Conservation (phyloP, 371 early-diverging fungal species). For the Syncephalastrum monosporum region DNA sequence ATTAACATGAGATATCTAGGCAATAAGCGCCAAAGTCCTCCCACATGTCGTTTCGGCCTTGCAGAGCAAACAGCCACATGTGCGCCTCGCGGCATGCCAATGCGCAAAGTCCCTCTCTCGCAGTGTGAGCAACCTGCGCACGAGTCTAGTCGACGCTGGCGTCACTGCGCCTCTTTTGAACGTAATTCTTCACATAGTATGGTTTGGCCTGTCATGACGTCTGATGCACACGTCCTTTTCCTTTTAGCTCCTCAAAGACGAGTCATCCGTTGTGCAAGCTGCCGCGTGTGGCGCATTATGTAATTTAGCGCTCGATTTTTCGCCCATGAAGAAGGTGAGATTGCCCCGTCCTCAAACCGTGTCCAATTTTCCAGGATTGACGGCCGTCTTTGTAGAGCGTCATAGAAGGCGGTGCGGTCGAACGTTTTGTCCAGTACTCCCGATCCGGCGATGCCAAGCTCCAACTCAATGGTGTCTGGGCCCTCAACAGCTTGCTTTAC, state of each 20-base stretch:
- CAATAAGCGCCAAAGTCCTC: conserved; percentile 78
- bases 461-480: conserved; percentile 82
- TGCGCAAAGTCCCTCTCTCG: conserved; percentile 78
- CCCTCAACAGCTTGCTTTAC: conserved; percentile 79
- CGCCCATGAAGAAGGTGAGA: conserved; percentile 79
- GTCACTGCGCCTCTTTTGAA: conserved; percentile 71
- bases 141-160: conserved; percentile 81
- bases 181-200: conserved; percentile 28
- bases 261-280: conserved; percentile 63
- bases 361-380: not conserved
- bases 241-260: conserved; percentile 64
- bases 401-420: conserved; percentile 77
- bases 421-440: conserved; percentile 67
- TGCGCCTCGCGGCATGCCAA: conserved; percentile 81
- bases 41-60: conserved; percentile 75
- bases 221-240: not conserved
- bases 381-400: conserved; percentile 39
- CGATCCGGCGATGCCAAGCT: conserved; percentile 49
- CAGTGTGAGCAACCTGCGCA: conserved; percentile 78
- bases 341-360: no score
- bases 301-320: conserved; percentile 86
- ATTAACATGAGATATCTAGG: conserved; percentile 23
- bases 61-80: conserved; percentile 53
- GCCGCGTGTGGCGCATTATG: conserved; percentile 82
- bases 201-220: no score